A percentile compares a stretch with the other conserved stretches of the same genome.
Evolutionary conservation across 805 yeast genomes (phyloP).

Genomic region (Hanseniaspora occidentalis): DNA sequence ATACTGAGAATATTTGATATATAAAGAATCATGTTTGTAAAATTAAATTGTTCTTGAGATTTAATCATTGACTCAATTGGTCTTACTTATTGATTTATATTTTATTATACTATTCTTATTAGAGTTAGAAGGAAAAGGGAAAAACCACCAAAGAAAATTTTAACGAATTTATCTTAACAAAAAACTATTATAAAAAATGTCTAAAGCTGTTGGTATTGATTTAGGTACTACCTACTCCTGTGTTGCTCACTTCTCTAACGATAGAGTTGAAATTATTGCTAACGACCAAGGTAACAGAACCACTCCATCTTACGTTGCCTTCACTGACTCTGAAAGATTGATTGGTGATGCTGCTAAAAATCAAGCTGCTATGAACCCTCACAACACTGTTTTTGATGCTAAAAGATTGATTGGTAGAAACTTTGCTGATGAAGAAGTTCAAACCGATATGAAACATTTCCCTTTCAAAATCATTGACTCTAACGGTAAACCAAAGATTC

Average conservation of each 20-base stretch:
- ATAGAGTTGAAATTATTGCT: conserved; percentile 89
- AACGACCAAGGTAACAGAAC: conserved; percentile 98
- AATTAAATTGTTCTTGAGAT: not conserved
- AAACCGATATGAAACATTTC: conserved; percentile 55
- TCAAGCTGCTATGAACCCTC: conserved; percentile 95
- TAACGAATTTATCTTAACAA: not conserved
- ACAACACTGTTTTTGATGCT: conserved; percentile 89
- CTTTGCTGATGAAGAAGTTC: conserved; percentile 46
- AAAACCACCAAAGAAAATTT: conserved; percentile 1
- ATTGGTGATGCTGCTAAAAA: conserved; percentile 98
- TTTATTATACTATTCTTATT: no score
- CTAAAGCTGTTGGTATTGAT: conserved; percentile 59
- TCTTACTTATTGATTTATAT: no score
- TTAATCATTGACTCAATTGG: not conserved
- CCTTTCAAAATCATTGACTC: conserved; percentile 73
- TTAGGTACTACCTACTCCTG: conserved; percentile 97
- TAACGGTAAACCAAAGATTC: conserved; percentile 76
- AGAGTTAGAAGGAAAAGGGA: not conserved
- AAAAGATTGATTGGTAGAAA: conserved; percentile 81
- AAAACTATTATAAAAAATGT: conserved; percentile 16
- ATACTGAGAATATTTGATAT: conserved; percentile 1
- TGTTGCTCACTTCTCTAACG: conserved; percentile 80
- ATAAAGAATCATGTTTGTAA: not conserved
- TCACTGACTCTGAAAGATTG: conserved; percentile 88
- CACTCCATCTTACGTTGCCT: conserved; percentile 93